Evolutionary conservation across 768 basidiomycete genomes (phyloP).

Genomic region (Neoboletus magnificus): DNA sequence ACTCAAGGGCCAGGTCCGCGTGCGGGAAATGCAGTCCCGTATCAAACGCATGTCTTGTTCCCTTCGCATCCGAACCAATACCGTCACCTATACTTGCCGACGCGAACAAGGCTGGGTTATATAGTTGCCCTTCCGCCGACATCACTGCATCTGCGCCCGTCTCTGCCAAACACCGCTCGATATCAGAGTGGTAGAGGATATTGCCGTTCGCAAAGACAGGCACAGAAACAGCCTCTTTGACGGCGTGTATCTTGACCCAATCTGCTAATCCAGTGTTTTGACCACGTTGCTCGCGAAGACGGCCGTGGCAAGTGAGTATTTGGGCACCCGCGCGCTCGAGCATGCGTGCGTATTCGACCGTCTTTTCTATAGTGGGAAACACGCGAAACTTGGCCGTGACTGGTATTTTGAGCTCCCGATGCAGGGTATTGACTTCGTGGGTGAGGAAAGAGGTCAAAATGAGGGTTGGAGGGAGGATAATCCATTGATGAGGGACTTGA

Average conservation of each 20-base stretch:
- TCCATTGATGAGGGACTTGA: slow-evolving; percentile 6
- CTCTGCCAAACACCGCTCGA: slow-evolving; percentile 69
- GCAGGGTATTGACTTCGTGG: slow-evolving; percentile 74
- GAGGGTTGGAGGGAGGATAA: not conserved
- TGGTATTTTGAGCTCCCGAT: slow-evolving; percentile 80
- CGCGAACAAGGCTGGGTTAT: slow-evolving; percentile 82
- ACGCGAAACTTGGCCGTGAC: slow-evolving; percentile 97
- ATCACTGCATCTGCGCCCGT: slow-evolving; percentile 93
- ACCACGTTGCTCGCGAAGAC: slow-evolving; percentile 88
- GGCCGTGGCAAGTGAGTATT: slow-evolving; percentile 91
- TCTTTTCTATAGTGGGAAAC: slow-evolving; percentile 80
- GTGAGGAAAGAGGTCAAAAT: not conserved
- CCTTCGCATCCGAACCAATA: not conserved
- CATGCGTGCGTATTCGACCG: slow-evolving; percentile 94
- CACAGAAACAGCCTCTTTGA: slow-evolving; percentile 84
- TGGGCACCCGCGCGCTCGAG: slow-evolving; percentile 94
- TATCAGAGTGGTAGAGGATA: slow-evolving; percentile 82
- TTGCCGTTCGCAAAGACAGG: slow-evolving; percentile 99
- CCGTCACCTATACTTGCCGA: slow-evolving; percentile 24
- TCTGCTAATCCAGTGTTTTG: slow-evolving; percentile 82
- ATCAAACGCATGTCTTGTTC: slow-evolving; percentile 25
- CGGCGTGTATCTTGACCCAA: slow-evolving; percentile 85
- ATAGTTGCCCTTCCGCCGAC: slow-evolving; percentile 92
- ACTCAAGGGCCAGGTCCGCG: slow-evolving; percentile 75
- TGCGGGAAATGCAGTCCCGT: slow-evolving; percentile 52